Conservation (phyloP, 495 filamentous ascomycete genomes). For the Aspergillus kassunensis region DNA sequence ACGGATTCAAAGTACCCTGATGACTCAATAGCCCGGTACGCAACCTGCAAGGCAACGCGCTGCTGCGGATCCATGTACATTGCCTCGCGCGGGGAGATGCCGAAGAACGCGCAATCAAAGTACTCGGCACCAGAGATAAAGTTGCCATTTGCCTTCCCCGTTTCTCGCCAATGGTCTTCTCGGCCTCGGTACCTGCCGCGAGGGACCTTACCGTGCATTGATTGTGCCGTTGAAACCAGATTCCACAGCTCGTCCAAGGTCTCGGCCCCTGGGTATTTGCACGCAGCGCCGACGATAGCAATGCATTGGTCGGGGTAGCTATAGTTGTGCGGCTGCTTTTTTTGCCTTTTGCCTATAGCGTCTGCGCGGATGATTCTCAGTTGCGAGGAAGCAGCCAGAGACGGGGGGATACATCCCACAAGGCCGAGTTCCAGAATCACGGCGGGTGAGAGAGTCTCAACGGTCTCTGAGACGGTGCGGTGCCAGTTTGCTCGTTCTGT, state of each 20-base stretch:
- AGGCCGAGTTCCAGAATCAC: no score
- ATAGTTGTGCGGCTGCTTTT: no score
- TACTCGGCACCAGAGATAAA: slow-evolving; percentile 25
- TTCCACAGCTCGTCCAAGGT: slow-evolving; percentile 37
- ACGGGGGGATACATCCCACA: no score
- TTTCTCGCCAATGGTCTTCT: no score
- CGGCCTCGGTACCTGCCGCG: not conserved
- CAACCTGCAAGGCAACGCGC: slow-evolving; percentile 47
- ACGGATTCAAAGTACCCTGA: slow-evolving; percentile 47
- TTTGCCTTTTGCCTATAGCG: no score
- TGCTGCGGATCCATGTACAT: slow-evolving; percentile 39
- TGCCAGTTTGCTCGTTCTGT: no score
- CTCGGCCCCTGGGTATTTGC: slow-evolving; percentile 33
- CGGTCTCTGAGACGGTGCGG: no score
- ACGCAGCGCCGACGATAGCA: slow-evolving; percentile 41
- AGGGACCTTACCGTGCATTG: slow-evolving; percentile 15
- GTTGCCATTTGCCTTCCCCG: slow-evolving; percentile 20
- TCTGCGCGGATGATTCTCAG: no score
- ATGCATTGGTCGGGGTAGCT: slow-evolving; percentile 21
- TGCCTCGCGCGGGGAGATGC: slow-evolving; percentile 33
- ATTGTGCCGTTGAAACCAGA: slow-evolving; percentile 20
- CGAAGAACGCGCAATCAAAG: slow-evolving; percentile 29
- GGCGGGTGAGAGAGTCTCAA: no score
- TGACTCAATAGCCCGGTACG: slow-evolving; percentile 54
- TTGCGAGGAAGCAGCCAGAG: no score